Conservation (phyloP, 2,329 filamentous ascomycete species). For the Pseudogymnoascus sp. region DNA sequence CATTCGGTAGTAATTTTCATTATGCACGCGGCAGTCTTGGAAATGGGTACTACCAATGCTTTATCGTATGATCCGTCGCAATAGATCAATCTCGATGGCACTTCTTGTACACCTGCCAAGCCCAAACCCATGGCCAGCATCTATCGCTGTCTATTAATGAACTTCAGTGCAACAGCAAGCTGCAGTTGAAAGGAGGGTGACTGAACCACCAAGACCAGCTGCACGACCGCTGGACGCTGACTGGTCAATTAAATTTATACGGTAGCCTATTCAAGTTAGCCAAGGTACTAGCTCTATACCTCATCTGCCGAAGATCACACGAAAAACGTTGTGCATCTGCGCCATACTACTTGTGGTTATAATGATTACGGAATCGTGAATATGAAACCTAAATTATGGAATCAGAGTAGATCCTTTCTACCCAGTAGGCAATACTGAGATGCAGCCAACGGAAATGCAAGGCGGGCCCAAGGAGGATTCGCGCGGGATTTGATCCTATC, state of each 20-base stretch:
- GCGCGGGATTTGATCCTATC: not conserved
- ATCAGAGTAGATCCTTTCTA: not conserved
- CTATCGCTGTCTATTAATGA: not conserved
- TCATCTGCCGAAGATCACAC: not conserved
- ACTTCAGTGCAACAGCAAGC: not conserved
- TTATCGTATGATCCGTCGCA: not conserved
- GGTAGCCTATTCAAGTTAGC: not conserved
- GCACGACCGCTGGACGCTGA: not conserved
- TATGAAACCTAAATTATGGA: conserved; percentile 1
- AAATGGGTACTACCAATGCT: not conserved
- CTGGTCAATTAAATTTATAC: not conserved
- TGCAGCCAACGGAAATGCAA: not conserved
- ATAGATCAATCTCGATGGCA: not conserved
- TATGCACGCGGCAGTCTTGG: not conserved
- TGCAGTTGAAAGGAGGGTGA: not conserved
- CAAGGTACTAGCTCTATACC: not conserved
- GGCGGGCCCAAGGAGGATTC: not conserved
- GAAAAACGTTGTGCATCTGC: not conserved
- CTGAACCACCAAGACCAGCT: not conserved
- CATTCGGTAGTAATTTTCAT: not conserved
- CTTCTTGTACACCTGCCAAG: not conserved
- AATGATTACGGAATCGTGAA: conserved; percentile 1
- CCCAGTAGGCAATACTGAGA: not conserved
- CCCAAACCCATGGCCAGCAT: not conserved
- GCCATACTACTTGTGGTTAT: not conserved